Evolutionary conservation across 345 rosid genomes (phyloP), one percentile per base, ranked within the genome.

Genomic region (Limnanthes douglasii): DNA sequence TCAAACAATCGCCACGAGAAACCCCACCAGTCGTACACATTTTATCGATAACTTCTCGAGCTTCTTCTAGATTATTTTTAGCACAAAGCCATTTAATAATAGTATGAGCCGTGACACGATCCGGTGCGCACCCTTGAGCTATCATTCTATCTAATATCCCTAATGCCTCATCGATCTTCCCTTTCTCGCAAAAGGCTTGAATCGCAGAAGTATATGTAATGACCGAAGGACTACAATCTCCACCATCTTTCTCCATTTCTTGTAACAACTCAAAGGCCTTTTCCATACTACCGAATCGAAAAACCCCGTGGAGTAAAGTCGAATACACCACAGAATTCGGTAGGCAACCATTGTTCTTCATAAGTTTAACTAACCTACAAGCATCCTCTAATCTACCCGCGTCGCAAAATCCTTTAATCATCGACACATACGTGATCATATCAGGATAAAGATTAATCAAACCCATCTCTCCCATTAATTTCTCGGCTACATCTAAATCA

Each of bases 381-480:
- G 95, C 97, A 51, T 69, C 76, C 39, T 68, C 86, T 27, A 69
- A 43, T 41, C 56, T 62, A 44, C 74, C 78, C 33, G 37, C 74
- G 53, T 58, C 48, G 39, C 78, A 67, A 57, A 61, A 70, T 39
- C 90, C 95, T 40, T 74, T 79, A 35, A 88, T 66, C 78, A 83
- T 37, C 2, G 53, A 58, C 15, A 72, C 37, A 51, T 61, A 65
- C 0, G 90, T 76, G 32, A 78, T 41, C 66, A 79, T 49, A 68
- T 83, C 68, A 0, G 95, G 83, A 41, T 34, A 62, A 49, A 79
- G 68, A 60, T 64, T 76, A 22, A 48, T 19, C 61, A 63, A 48
- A 21, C 68, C 78, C 90, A 88, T 76, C 61, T 76, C 84, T 20
- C 45, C 61, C 86, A 73, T 67, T 64, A 88, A 53, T 21, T 51